Evolutionary conservation across 148 eudicot species (phyloP).

Genomic region (Nyssa sinensis): DNA sequence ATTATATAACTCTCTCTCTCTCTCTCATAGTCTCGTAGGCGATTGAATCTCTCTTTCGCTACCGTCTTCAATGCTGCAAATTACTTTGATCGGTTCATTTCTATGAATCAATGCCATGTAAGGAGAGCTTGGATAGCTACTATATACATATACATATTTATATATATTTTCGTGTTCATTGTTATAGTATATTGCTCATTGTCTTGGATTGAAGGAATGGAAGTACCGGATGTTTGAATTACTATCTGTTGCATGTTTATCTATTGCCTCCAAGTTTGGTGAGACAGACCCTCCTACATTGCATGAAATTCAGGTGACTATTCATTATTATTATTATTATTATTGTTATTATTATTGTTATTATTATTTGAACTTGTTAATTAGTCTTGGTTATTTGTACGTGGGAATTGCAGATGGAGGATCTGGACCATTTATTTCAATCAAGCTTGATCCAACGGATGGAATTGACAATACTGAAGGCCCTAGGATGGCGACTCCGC

Average conservation of each 20-base stretch:
- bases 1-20: conserved; percentile 1
- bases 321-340: neutral
- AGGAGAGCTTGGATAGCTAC: neutral
- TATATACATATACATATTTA: neutral
- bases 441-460: conserved; percentile 30
- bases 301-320: conserved; percentile 37
- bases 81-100: conserved; percentile 43
- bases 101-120: conserved; percentile 29
- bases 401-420: conserved; percentile 23
- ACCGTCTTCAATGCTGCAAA: conserved; percentile 38
- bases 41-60: conserved; percentile 31
- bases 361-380: neutral
- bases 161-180: neutral
- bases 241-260: conserved; percentile 40
- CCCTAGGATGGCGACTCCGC: conserved; percentile 33
- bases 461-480: conserved; percentile 35
- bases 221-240: conserved; percentile 35
- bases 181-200: too few species aligned
- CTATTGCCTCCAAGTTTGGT: conserved; percentile 36
- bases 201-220: conserved; percentile 23
- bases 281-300: conserved; percentile 25
- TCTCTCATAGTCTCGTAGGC: conserved; percentile 28
- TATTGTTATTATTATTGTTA: neutral
- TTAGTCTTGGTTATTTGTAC: neutral
- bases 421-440: conserved; percentile 24